Evolutionary conservation across 2,329 filamentous ascomycete genomes (phyloP), one percentile per base, ranked within the genome.

Genomic region (Penicillium sp.): DNA sequence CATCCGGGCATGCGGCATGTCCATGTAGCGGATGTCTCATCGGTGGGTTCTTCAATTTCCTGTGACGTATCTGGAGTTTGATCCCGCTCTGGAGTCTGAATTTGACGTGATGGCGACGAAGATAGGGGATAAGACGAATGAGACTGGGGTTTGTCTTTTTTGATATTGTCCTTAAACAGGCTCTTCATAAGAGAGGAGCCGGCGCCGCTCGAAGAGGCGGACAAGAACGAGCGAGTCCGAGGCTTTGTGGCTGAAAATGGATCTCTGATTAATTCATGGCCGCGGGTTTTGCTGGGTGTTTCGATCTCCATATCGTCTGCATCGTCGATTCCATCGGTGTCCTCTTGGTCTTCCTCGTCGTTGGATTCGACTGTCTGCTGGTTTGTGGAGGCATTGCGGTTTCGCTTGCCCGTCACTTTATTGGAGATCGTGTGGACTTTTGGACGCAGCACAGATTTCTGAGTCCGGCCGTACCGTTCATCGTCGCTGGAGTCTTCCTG

Each of bases 401-500:
- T 74, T 38, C 75, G 72, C 60, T 78, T 78, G 38, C 75, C 74
- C 22, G 71, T 73, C 42, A 72, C 66, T 56, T 76, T 77, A 2
- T 69, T 68, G 11, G 76, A 76, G 18, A 73, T 61, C 4, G 71
- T 66, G 50, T 66, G 70, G n/a, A 67, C 53, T 50, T 76, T 78
- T 1, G 77, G 77, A 7, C 77, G 75, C 13, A 79, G 68, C 3
- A 79, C 73, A 2, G 77, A 79, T 62, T 77, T 78, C 52, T 71
- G 71, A 34, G 70, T 69, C 52, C 72, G 66, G 32, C 68, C 64
- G 56, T 72, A 66, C 7, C 64, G 66, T 32, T 70, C 69, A 39
- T 74, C 66, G 10, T 64, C 65, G 34, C 72, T 73, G 7, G 71
- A 68, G 29, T 66, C 66, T n/a, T 68, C 70, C 24, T 71, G 65